A percentile compares a stretch with the other conserved stretches of the same genome.
Evolutionary conservation across 1,139 yeast species (phyloP).

Genomic region (Saccharomyces hybrid): DNA sequence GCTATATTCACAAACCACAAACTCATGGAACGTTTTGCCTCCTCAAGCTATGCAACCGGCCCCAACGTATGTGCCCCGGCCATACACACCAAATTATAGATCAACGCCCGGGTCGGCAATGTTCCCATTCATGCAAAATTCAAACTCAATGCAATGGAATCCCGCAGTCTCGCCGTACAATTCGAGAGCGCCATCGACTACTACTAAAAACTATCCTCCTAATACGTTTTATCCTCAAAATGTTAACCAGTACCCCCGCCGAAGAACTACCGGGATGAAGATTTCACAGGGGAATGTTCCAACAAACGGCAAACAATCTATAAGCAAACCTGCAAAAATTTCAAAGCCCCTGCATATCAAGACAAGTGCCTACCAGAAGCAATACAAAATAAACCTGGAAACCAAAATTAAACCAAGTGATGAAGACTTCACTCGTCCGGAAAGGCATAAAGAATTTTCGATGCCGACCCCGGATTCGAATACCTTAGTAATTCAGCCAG

Average conservation of each 20-base stretch:
- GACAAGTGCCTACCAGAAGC: conserved; percentile 3
- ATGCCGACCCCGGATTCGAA: conserved; percentile 16
- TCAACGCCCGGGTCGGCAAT: conserved; percentile 1
- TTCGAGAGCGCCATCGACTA: conserved; percentile 1
- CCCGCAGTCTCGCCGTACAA: not conserved
- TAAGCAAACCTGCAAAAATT: not conserved
- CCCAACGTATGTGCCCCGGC: not conserved
- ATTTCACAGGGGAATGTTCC: not conserved
- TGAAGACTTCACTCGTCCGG: conserved; percentile 4
- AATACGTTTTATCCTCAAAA: not conserved
- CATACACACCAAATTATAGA: conserved; percentile 1
- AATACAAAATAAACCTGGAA: conserved; percentile 1
- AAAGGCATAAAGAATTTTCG: conserved; percentile 5
- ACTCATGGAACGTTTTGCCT: not conserved
- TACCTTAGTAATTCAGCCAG: conserved; percentile 5
- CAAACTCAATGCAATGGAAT: not conserved
- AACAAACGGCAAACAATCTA: not conserved
- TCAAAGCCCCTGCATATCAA: conserved; percentile 3
- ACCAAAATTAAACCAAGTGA: conserved; percentile 2
- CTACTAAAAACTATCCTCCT: not conserved
- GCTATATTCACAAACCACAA: not conserved
- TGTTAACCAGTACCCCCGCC: not conserved
- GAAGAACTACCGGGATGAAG: not conserved
- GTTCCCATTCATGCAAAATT: not conserved
- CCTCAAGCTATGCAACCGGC: conserved; percentile 6